These are phyloP conservation scores for Pleurotus tuber-regium DNA, from an alignment of 768 basidiomycete genomes.

Conservation along the genomic window DNA sequence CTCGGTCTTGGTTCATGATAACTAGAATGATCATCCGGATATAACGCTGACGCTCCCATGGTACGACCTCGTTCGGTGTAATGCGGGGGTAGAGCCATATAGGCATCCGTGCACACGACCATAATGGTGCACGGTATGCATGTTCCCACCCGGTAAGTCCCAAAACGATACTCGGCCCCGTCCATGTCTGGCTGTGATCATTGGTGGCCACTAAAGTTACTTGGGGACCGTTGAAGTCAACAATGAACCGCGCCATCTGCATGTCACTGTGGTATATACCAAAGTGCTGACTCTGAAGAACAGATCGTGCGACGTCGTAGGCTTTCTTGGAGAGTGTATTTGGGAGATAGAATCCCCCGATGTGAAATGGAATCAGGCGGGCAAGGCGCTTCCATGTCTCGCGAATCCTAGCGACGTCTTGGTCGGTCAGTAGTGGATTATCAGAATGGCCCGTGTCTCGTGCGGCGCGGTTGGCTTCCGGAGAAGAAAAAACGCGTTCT, in stretches of 20 bases:
- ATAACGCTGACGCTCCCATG: slow-evolving; percentile 21
- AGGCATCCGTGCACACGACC: slow-evolving; percentile 30
- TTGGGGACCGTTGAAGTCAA: slow-evolving; percentile 12
- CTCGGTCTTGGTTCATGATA: slow-evolving; percentile 17
- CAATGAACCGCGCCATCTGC: slow-evolving; percentile 28
- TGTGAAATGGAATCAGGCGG: slow-evolving; percentile 23
- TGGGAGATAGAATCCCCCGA: slow-evolving; percentile 28
- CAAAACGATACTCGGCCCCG: slow-evolving; percentile 15
- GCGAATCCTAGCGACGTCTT: slow-evolving; percentile 19
- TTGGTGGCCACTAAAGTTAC: not conserved
- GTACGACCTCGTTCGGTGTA: slow-evolving; percentile 18
- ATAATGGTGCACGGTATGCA: slow-evolving; percentile 26
- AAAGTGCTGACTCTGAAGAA: slow-evolving; percentile 21
- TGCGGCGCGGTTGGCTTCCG: slow-evolving; percentile 4
- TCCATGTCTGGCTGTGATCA: slow-evolving; percentile 7
- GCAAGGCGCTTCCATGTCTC: slow-evolving; percentile 23
- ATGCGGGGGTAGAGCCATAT: slow-evolving; percentile 21
- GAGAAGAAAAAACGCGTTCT: slow-evolving; percentile 20
- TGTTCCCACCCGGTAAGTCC: slow-evolving; percentile 27
- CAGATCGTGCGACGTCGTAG: slow-evolving; percentile 19
- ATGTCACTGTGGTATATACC: slow-evolving; percentile 27
- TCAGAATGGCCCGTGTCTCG: slow-evolving; percentile 2
- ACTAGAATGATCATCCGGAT: slow-evolving; percentile 20
- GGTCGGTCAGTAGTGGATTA: slow-evolving; percentile 17
- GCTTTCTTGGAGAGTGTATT: slow-evolving; percentile 21